Evolutionary conservation across 805 yeast genomes (phyloP).

Genomic region (Wickerhamomyces ciferrii): DNA sequence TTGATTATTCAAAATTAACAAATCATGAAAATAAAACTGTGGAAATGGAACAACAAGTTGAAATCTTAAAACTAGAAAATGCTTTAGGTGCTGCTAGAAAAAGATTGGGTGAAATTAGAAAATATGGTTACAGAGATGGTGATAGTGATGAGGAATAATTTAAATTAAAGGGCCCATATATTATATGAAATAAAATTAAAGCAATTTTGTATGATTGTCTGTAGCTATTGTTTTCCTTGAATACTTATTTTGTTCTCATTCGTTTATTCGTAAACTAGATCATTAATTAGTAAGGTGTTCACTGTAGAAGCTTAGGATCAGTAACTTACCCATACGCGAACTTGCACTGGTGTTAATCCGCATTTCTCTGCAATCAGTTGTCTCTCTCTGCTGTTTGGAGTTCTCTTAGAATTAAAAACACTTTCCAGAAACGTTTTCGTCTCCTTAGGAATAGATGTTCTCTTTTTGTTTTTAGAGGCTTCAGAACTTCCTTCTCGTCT

Average conservation of each 20-base stretch:
- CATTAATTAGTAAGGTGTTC: background rate
- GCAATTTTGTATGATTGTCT: no score
- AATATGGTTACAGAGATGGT: constrained; percentile 63
- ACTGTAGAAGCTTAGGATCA: background rate
- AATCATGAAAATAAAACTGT: constrained; percentile 79
- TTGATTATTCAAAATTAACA: constrained; percentile 64
- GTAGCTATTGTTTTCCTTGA: no score
- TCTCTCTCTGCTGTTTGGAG: constrained; percentile 21
- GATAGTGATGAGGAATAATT: constrained; percentile 48
- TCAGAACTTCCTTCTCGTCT: background rate
- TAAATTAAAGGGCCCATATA: background rate
- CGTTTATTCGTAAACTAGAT: constrained; percentile 23
- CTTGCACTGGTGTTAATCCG: constrained; percentile 19
- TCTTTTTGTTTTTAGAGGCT: background rate
- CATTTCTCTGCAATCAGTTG: constrained; percentile 19
- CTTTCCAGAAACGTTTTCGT: constrained; percentile 9
- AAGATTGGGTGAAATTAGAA: constrained; percentile 79
- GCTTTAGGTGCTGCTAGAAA: constrained; percentile 68
- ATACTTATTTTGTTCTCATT: constrained; percentile 12
- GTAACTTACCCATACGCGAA: constrained; percentile 27
- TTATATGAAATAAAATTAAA: background rate
- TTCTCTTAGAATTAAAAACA: constrained; percentile 11
- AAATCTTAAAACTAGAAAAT: constrained; percentile 77
- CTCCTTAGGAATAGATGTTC: constrained; percentile 3
- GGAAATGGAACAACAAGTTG: constrained; percentile 93